Evolutionary conservation across 805 yeast species (phyloP), one percentile per base, ranked within the genome.

Genomic region (Metschnikowia gruessii): DNA sequence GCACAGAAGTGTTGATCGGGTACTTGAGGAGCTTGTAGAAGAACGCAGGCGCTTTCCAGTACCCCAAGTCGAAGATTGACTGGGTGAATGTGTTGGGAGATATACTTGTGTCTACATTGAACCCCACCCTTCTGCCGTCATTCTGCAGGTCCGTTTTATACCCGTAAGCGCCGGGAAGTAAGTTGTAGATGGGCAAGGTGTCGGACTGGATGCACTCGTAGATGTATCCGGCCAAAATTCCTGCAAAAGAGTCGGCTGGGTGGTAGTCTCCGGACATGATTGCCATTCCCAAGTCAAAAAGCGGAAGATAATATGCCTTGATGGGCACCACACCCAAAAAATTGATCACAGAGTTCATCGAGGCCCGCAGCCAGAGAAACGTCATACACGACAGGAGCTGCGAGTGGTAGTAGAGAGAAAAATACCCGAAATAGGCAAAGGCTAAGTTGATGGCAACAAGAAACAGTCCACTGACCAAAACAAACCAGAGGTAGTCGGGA

Each of bases 161-260:
- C 13, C 51, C 54, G 48, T 68, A 66, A 1, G 66, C 59, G 5
- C 65, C 63, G 1, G 73, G 68, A 34, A 66, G 51, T 34, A 72
- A 57, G 54, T 72, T 72, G 54, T 68, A 69, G 37, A 72, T 49
- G 2, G 77, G 76, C 21, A 66, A 32, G 2, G 87, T 77, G 34
- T 71, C 65, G 0, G 87, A 81, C 55, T 82, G 86, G 37, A 81
- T 59, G 58, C 88, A 83, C 50, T 76, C 78, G 64, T 81, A 82
- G 4, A 80, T 48, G 57, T 83, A 83, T 0, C 81, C 86, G 3
- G 80, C 79, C 16, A 65, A 53, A 48, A 79, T 70, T 2, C 88
- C 88, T 34, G 77, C 59, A 4, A 75, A 50, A 0, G 77, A 66
- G 48, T 75, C 69, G 3, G 66, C 54, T 16, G 71, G 60, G 2